Evolutionary conservation across 2,329 filamentous ascomycete genomes (phyloP).

Genomic region (Colletotrichum kahawae): DNA sequence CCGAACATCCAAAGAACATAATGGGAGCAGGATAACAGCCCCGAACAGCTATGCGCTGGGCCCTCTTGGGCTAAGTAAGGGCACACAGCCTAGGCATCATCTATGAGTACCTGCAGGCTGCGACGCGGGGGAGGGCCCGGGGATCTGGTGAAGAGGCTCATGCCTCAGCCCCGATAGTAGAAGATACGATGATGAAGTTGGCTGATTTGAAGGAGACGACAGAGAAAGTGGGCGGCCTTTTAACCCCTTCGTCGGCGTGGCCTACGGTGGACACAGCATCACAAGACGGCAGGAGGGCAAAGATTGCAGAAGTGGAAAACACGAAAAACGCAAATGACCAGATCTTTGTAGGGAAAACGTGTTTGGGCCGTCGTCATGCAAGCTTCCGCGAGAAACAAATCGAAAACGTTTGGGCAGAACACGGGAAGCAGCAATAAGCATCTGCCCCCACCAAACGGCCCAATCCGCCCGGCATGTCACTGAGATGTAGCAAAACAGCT

Average conservation of each 20-base stretch:
- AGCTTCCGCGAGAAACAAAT: background rate
- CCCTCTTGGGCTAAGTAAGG: too few species aligned
- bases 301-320: background rate
- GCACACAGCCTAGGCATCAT: background rate
- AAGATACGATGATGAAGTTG: background rate
- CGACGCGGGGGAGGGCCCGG: background rate
- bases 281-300: background rate
- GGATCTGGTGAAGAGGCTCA: background rate
- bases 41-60: background rate
- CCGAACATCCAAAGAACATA: background rate
- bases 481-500: background rate
- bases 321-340: background rate
- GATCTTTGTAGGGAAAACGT: background rate
- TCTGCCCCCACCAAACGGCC: background rate
- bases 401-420: background rate
- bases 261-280: background rate
- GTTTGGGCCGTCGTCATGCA: rapidly evolving
- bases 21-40: background rate
- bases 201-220: background rate
- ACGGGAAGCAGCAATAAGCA: background rate
- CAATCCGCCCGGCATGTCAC: background rate
- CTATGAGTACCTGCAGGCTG: background rate
- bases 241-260: background rate
- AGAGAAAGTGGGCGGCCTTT: background rate
- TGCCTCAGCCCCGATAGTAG: background rate